Conservation (phyloP, 768 basidiomycete species). For the Lyophyllum atratum region DNA sequence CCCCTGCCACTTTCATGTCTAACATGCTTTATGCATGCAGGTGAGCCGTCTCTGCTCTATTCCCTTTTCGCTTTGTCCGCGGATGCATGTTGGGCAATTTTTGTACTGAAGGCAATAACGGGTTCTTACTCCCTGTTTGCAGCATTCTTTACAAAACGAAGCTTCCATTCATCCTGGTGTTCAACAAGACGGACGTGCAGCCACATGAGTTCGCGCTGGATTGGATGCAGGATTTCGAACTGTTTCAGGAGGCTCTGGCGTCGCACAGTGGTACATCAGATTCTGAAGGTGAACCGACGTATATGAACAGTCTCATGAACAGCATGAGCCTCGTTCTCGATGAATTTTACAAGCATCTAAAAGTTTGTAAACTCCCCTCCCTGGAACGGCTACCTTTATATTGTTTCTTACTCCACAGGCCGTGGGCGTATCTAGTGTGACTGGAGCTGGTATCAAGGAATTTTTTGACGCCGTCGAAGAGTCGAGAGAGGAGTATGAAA, state of each 20-base stretch:
- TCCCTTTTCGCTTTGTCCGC: background rate
- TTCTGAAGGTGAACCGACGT: constrained; percentile 89
- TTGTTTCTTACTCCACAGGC: constrained; percentile 48
- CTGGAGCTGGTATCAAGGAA: constrained; percentile 90
- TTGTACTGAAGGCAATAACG: too few relatives aligned
- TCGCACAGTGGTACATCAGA: constrained; percentile 67
- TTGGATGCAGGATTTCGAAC: constrained; percentile 99
- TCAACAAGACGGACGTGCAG: constrained; percentile 97
- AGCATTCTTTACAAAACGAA: constrained; percentile 99
- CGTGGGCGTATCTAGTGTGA: constrained; percentile 94
- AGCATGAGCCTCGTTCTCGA: constrained; percentile 98
- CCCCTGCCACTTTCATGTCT: constrained; percentile 98
- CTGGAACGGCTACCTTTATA: background rate
- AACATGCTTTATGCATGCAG: constrained; percentile 99
- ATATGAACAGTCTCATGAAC: constrained; percentile 99
- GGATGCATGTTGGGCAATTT: background rate
- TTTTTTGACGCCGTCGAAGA: constrained; percentile 93
- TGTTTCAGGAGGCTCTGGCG: constrained; percentile 86
- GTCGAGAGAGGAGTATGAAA: constrained; percentile 86
- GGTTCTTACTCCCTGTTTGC: background rate
- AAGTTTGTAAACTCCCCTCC: constrained; percentile 48
- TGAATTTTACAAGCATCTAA: constrained; percentile 96
- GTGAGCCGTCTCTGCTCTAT: constrained; percentile 33
- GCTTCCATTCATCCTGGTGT: constrained; percentile 94
- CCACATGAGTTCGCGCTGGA: constrained; percentile 90